Conservation (phyloP, 2,329 filamentous ascomycete species). For the Rhynchosporium agropyri region DNA sequence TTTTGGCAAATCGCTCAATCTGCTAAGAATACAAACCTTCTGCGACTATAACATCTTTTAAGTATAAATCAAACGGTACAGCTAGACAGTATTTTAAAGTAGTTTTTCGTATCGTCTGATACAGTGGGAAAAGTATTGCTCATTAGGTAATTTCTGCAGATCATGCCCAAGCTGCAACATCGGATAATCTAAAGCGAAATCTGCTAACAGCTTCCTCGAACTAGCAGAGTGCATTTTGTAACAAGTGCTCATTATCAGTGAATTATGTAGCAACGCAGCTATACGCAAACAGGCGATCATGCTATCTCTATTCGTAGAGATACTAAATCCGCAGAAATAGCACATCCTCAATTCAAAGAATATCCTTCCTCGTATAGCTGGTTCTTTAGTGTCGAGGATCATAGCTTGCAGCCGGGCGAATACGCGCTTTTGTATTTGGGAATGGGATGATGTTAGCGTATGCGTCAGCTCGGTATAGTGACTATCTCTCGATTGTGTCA, state of each 20-base stretch:
- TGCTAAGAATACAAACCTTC: background rate
- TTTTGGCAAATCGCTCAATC: background rate
- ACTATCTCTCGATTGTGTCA: slow-evolving; percentile 1
- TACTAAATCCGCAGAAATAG: slow-evolving; percentile 7
- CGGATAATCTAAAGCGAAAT: background rate
- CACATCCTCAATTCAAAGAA: slow-evolving; percentile 3
- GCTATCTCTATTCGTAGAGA: background rate
- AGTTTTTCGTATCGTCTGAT: slow-evolving; percentile 3
- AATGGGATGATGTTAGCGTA: background rate
- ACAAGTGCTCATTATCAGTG: background rate
- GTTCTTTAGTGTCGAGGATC: background rate
- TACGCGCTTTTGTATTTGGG: background rate
- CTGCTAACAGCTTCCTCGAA: background rate
- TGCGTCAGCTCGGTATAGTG: slow-evolving; percentile 4
- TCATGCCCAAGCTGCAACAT: background rate
- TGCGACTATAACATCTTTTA: background rate
- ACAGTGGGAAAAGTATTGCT: background rate
- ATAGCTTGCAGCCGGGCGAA: background rate
- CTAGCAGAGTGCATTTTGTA: slow-evolving; percentile 1
- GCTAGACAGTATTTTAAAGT: background rate
- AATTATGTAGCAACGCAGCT: background rate
- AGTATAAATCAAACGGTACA: slow-evolving; percentile 2
- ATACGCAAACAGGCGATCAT: background rate
- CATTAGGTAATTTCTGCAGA: background rate
- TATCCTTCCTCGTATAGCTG: background rate